These are phyloP conservation scores for Keithomyces neogunnii DNA, from an alignment of 2,329 filamentous ascomycete genomes.

Conservation along the genomic window DNA sequence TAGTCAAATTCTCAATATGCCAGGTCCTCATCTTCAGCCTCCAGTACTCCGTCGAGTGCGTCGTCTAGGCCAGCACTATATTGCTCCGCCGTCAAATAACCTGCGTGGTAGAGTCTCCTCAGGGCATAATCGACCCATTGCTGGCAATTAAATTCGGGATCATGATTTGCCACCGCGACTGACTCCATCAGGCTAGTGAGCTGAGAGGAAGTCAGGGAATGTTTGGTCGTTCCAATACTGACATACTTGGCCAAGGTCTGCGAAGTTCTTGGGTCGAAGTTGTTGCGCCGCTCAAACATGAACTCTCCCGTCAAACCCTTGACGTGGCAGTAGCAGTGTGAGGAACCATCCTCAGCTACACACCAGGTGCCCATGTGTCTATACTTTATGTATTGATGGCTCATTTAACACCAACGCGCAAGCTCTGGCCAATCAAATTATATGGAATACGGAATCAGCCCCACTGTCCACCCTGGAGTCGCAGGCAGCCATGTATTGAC, in stretches of 20 bases:
- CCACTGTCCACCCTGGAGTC: too few species aligned
- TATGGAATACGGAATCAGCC: too few species aligned
- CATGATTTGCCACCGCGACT: neutral
- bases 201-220: neutral
- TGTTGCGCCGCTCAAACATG: neutral
- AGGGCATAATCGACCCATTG: conserved; percentile 5
- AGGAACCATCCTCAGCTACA: neutral
- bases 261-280: conserved; percentile 1
- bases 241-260: conserved; percentile 1
- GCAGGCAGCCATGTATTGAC: too few species aligned
- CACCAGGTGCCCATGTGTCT: conserved; percentile 8
- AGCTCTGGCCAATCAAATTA: too few species aligned
- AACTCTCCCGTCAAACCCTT: conserved; percentile 2
- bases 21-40: conserved; percentile 5
- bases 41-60: conserved; percentile 7
- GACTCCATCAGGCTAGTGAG: neutral
- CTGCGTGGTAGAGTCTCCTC: conserved; percentile 1
- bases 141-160: conserved; percentile 10
- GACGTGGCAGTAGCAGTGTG: conserved; percentile 3
- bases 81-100: conserved; percentile 4
- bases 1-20: conserved; percentile 10
- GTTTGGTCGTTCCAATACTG: conserved; percentile 1
- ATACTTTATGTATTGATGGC: too few species aligned
- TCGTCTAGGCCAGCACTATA: conserved; percentile 5
- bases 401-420: too few species aligned